phyloP scores from a whole-genome alignment of 305 asterid species.

The Fraxinus ornus region DNA sequence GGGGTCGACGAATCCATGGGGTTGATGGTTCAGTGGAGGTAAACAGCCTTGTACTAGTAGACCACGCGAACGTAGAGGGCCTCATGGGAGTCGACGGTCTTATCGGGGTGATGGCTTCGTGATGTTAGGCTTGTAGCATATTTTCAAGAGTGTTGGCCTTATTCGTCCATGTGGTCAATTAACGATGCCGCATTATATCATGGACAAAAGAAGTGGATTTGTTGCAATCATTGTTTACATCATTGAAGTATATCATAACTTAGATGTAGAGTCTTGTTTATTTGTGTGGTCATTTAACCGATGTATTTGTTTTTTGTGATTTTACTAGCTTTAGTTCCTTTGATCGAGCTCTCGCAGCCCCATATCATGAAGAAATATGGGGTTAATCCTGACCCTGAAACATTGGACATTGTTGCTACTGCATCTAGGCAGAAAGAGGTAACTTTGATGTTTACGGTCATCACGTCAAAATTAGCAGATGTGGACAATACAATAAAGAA shows the following conservation, averaged over 20 bases:
- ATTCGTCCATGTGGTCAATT: too few relatives aligned
- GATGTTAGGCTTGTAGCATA: too few relatives aligned
- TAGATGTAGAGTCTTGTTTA: neutral
- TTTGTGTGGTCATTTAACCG: neutral
- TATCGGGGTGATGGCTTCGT: too few relatives aligned
- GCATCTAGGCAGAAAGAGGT: constrained; percentile 75
- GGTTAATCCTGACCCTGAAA: constrained; percentile 61
- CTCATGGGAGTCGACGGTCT: too few relatives aligned
- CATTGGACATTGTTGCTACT: constrained; percentile 57
- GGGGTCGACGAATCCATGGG: too few relatives aligned
- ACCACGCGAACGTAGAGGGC: too few relatives aligned
- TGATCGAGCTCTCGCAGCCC: constrained; percentile 50
- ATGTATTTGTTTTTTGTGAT: neutral
- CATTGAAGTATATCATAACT: neutral
- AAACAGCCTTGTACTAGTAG: too few relatives aligned
- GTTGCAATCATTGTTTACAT: neutral
- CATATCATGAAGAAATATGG: constrained; percentile 65
- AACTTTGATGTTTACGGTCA: neutral
- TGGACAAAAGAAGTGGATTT: neutral
- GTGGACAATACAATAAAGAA: neutral
- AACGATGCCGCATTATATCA: too few relatives aligned
- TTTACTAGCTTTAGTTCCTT: constrained; percentile 71
- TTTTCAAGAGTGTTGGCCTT: too few relatives aligned
- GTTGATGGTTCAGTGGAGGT: too few relatives aligned
- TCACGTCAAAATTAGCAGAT: neutral